These are phyloP conservation scores for Candida piceae DNA, from an alignment of 805 yeast species.

Conservation along the genomic window DNA sequence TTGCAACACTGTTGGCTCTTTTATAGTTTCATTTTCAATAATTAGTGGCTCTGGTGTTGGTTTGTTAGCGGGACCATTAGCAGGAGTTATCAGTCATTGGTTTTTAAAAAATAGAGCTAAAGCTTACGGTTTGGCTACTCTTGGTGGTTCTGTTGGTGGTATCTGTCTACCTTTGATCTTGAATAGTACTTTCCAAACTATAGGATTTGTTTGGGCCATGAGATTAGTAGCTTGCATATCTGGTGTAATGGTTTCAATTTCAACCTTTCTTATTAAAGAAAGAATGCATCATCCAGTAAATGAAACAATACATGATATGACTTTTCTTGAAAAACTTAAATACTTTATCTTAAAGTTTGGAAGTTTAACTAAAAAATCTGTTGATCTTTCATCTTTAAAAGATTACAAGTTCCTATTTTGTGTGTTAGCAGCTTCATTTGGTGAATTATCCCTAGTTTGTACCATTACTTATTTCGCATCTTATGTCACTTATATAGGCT, in stretches of 20 bases:
- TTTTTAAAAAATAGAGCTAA: constrained; percentile 46
- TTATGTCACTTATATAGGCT: constrained; percentile 43
- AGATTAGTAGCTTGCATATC: constrained; percentile 44
- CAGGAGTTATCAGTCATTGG: constrained; percentile 58
- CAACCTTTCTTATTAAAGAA: constrained; percentile 31
- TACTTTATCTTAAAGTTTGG: not conserved
- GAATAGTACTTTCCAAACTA: constrained; percentile 36
- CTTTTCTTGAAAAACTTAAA: not conserved
- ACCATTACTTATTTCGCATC: constrained; percentile 46
- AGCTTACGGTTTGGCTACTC: constrained; percentile 52
- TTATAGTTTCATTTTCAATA: constrained; percentile 43
- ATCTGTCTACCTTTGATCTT: constrained; percentile 45
- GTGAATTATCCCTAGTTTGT: constrained; percentile 44
- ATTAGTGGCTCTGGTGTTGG: constrained; percentile 39
- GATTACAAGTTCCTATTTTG: constrained; percentile 31
- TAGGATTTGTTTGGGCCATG: constrained; percentile 53
- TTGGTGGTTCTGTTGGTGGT: constrained; percentile 52
- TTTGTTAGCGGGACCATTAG: constrained; percentile 46
- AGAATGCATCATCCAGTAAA: constrained; percentile 19
- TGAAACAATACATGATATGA: not conserved
- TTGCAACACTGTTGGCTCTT: constrained; percentile 37
- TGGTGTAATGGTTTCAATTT: constrained; percentile 18
- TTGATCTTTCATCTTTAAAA: constrained; percentile 32
- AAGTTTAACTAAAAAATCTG: constrained; percentile 16
- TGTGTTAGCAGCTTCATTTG: constrained; percentile 32